Conservation (phyloP, 495 filamentous ascomycete species). For the Xylaria intraflava region DNA sequence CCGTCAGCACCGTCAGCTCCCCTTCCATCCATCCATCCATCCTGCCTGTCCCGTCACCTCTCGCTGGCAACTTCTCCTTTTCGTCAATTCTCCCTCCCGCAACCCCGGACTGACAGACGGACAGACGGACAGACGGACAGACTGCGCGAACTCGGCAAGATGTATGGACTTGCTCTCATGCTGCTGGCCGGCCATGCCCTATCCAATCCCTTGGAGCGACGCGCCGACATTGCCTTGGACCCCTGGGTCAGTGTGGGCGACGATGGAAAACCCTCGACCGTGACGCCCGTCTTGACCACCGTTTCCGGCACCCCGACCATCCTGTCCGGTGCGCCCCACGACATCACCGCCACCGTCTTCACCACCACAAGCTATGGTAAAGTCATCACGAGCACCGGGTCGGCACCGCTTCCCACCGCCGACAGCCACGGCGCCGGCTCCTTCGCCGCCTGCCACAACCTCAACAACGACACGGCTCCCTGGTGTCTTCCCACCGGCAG, state of each 20-base stretch:
- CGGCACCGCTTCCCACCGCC: constrained; percentile 24
- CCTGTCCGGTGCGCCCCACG: constrained; percentile 33
- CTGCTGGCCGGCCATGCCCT: no score
- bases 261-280: constrained; percentile 28
- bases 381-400: constrained; percentile 25
- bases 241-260: constrained; percentile 38
- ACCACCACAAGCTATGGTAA: constrained; percentile 27
- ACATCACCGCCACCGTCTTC: constrained; percentile 35
- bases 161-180: no score
- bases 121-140: no score
- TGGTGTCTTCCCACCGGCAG: constrained; percentile 35
- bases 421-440: constrained; percentile 26
- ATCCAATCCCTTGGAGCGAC: neutral
- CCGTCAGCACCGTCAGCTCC: no score
- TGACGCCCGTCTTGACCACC: constrained; percentile 36
- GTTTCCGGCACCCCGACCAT: constrained; percentile 33
- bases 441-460: constrained; percentile 33
- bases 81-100: no score
- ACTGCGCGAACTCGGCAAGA: no score
- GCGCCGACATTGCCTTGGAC: constrained; percentile 9
- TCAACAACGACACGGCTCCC: constrained; percentile 30
- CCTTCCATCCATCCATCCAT: no score
- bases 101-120: no score
- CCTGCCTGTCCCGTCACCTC: no score
- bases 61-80: no score